Base-by-base conservation (phyloP, 2,329 filamentous ascomycete genomes). In the Chrysoporthe deuterocubensis region DNA sequence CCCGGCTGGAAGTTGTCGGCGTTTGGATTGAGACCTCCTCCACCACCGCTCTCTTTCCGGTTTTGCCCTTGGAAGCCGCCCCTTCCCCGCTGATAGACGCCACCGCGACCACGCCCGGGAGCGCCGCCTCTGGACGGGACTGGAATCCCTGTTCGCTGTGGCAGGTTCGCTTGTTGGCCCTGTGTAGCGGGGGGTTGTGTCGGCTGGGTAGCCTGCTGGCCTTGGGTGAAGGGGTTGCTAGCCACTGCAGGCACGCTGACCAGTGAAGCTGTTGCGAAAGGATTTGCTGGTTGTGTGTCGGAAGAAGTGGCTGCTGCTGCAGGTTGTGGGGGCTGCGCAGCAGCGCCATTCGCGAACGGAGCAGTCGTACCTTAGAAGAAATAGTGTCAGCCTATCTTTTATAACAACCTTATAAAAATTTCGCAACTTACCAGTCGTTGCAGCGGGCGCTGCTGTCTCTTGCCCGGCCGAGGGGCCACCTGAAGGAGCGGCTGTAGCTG, bases 1-100 rank as follows among this genome's bases (percentile, higher is more conserved):
- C 85, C 84, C 18, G 83, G 81, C 40, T 85, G 85, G 71, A 86
- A 83, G 69, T 85, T 84, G 67, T 85, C 84, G 16, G 82, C 85
- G 13, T 79, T 77, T 2, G 82, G 81, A 73, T 84, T 87, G 48
- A 87, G 73, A 40, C 71, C 79, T n/a, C 77, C 76, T 32, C 82
- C 78, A 7, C 76, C 76, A 5, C 78, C 78, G 67, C 81, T 78
- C 9, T 77, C 78, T 66, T 81, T 81, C 61, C 81, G 81, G 59
- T 78, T 76, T 34, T 77, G 71, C 34, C 74, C 78, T 59, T 77
- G 76, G 37, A 40, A 65, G 3, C 77, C 76, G 9, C 76, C 76
- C n/a, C 72, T 71, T 13, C 75, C 72, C 4, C 74, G 72, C 60
- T 76, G 75, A 44, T 76, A 75, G 1, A 74, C 69, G 11, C 75